Evolutionary conservation across 352 stramenopile genomes (phyloP).

Genomic region (Blastocystis sp.): DNA sequence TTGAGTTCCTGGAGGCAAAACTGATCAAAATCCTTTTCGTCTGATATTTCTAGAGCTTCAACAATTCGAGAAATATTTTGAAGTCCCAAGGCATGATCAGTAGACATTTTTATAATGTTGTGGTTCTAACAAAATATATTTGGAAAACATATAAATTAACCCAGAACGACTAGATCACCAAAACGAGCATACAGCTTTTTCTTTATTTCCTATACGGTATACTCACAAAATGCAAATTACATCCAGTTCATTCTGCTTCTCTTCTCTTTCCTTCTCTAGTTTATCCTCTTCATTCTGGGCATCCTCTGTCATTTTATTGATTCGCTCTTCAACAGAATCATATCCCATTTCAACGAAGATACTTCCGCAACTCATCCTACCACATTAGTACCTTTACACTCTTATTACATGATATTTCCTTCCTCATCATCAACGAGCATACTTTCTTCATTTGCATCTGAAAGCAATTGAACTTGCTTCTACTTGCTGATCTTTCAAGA

Average conservation of each 20-base stretch:
- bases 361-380: constrained; percentile 33
- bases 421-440: constrained; percentile 51
- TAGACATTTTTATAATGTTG: background rate
- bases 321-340: background rate
- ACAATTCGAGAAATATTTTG: constrained; percentile 7
- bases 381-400: background rate
- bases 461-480: constrained; percentile 2
- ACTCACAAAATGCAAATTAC: background rate
- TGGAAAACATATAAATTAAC: constrained; percentile 6
- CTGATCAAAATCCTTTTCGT: background rate
- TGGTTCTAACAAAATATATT: background rate
- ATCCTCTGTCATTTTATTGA: background rate
- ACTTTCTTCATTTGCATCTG: constrained; percentile 29
- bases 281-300: constrained; percentile 10
- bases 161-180: constrained; percentile 55
- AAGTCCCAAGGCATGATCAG: background rate
- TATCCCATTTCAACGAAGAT: constrained; percentile 42
- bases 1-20: constrained; percentile 15
- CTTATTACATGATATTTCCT: constrained; percentile 25
- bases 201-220: constrained; percentile 17
- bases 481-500: background rate
- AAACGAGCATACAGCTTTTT: constrained; percentile 48
- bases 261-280: background rate
- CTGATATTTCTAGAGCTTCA: background rate
- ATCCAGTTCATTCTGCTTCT: constrained; percentile 23